These are phyloP conservation scores for Fallopia convolvulus DNA, from an alignment of 148 eudicot genomes.

Conservation along the genomic window DNA sequence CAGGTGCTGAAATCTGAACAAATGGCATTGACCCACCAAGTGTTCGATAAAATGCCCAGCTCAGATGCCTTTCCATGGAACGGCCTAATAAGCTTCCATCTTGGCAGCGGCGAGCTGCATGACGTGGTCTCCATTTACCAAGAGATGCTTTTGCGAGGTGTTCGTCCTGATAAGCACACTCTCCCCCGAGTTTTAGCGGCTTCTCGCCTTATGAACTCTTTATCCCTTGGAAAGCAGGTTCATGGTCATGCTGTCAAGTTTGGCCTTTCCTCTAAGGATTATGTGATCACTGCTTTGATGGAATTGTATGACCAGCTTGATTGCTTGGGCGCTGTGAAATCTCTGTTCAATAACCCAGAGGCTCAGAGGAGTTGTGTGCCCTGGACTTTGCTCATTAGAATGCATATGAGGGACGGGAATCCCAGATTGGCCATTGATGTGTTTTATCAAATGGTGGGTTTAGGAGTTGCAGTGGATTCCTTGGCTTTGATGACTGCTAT, in stretches of 20 bases:
- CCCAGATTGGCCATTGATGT: conserved; percentile 40
- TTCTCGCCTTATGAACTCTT: conserved; percentile 26
- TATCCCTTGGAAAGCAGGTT: conserved; percentile 45
- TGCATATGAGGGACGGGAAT: conserved; percentile 38
- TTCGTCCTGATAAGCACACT: conserved; percentile 59
- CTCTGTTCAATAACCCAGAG: conserved; percentile 31
- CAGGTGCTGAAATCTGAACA: conserved; percentile 6
- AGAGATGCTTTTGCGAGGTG: conserved; percentile 48
- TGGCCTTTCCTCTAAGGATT: conserved; percentile 34
- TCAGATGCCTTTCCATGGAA: conserved; percentile 55
- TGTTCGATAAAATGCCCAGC: conserved; percentile 43
- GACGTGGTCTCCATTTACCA: conserved; percentile 32
- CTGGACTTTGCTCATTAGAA: conserved; percentile 47
- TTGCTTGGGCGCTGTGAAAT: conserved; percentile 32
- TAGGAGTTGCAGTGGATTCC: conserved; percentile 33
- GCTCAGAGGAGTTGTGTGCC: conserved; percentile 24
- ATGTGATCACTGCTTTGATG: conserved; percentile 56
- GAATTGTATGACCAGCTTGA: conserved; percentile 54
- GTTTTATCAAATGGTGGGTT: conserved; percentile 41
- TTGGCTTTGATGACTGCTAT: conserved; percentile 39
- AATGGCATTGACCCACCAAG: conserved; percentile 15
- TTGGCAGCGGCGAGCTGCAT: conserved; percentile 24
- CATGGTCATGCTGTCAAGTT: conserved; percentile 61
- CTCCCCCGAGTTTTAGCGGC: conserved; percentile 53
- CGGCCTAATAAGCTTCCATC: conserved; percentile 39